A percentile compares a stretch with the other conserved stretches of the same genome.
phyloP scores from a whole-genome alignment of 2,329 filamentous ascomycete species.

The Cercospora sojina region DNA sequence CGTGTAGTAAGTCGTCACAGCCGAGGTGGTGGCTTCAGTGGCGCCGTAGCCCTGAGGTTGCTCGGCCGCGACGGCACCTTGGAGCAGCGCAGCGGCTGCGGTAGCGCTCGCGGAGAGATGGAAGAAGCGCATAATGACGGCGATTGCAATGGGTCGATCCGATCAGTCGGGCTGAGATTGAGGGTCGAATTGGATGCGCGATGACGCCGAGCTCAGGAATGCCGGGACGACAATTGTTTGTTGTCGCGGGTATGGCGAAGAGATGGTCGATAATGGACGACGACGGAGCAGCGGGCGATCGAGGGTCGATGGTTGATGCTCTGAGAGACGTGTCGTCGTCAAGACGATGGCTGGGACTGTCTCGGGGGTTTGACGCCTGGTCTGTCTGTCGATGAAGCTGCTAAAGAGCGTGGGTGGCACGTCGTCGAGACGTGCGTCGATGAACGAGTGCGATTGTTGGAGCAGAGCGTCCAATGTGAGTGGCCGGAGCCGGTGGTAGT shows the following conservation, averaged over 20 bases:
- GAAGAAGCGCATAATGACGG: conserved; percentile 31
- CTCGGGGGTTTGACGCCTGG: conserved; percentile 21
- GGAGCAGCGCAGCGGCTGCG: conserved; percentile 21
- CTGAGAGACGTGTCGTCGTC: conserved; percentile 20
- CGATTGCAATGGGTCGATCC: conserved; percentile 18
- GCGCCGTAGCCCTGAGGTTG: conserved; percentile 15
- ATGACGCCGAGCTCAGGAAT: conserved; percentile 21
- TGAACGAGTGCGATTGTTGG: conserved; percentile 11
- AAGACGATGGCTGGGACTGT: conserved; percentile 24
- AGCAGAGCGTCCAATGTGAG: conserved; percentile 3
- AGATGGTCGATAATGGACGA: conserved; percentile 2
- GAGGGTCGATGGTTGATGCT: conserved; percentile 13
- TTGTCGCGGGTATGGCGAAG: conserved; percentile 1
- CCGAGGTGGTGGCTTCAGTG: conserved; percentile 17
- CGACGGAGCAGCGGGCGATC: conserved; percentile 3
- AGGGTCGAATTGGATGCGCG: conserved; percentile 16
- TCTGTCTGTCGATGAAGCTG: conserved; percentile 18
- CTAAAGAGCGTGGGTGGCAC: conserved; percentile 6
- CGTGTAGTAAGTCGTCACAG: conserved; percentile 29
- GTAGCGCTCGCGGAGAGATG: conserved; percentile 24
- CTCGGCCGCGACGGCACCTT: conserved; percentile 16
- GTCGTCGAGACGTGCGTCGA: conserved; percentile 21
- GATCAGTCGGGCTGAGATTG: conserved; percentile 10
- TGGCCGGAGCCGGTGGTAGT: conserved; percentile 10
- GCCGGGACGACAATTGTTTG: conserved; percentile 12